Conservation (phyloP, 495 filamentous ascomycete genomes). For the Aspergillus bertholletiae region DNA sequence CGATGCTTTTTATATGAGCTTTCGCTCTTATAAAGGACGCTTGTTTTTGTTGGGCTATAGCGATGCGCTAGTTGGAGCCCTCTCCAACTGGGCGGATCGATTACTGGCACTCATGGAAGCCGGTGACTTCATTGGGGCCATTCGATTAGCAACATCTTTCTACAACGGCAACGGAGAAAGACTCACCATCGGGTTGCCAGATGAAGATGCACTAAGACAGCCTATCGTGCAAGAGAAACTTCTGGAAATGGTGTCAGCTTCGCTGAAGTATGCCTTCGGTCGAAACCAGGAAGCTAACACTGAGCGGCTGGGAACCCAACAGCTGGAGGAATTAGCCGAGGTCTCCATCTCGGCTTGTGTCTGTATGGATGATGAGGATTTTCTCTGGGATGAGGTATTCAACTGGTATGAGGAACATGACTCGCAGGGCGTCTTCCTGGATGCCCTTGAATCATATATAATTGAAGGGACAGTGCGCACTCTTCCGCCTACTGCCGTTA, state of each 20-base stretch:
- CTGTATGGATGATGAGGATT: conserved; percentile 69
- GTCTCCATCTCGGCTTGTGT: conserved; percentile 82
- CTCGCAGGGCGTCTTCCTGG: conserved; percentile 72
- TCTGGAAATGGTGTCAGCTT: conserved; percentile 91
- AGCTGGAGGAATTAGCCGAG: conserved; percentile 74
- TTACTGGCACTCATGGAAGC: conserved; percentile 94
- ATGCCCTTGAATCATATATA: conserved; percentile 82
- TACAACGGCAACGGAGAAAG: conserved; percentile 87
- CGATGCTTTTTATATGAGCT: conserved; percentile 97
- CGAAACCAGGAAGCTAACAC: conserved; percentile 48
- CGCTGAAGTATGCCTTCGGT: conserved; percentile 83
- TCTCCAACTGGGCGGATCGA: conserved; percentile 98
- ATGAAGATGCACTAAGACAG: conserved; percentile 73
- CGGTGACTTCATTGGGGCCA: conserved; percentile 88
- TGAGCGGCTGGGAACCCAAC: conserved; percentile 47
- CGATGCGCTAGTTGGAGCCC: conserved; percentile 79
- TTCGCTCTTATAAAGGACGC: conserved; percentile 90
- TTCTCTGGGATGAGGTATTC: conserved; percentile 87
- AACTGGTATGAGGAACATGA: conserved; percentile 80
- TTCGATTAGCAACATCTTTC: conserved; percentile 84
- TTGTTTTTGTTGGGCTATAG: conserved; percentile 88
- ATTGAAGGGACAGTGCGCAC: conserved; percentile 69
- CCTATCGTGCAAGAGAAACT: conserved; percentile 83
- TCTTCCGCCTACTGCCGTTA: conserved; percentile 80
- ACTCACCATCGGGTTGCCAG: conserved; percentile 87